Base-by-base conservation (phyloP, 179 eudicot species). In the Beta macrorhiza region DNA sequence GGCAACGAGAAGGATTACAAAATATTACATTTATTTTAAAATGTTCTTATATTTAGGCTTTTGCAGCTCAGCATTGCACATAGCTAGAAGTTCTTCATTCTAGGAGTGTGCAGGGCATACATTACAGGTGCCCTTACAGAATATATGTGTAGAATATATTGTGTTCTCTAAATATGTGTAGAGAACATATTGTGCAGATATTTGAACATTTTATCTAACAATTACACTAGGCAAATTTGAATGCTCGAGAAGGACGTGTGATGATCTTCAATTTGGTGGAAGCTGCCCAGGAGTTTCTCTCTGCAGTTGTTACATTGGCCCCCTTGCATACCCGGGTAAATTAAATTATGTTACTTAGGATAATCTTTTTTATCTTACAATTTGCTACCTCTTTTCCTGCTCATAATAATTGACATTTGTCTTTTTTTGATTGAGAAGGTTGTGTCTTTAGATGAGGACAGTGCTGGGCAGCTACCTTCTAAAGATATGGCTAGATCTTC, bases 271-370 rank as follows among this genome's bases (percentile, higher is more conserved):
- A 94, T 86, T 89, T 97, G 90, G 99, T 94, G 83, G 99, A 97
- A 89, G 98, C 95, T 88, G 99, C 99, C 78, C 99, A 94, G 88
- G 99, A 97, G 81, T 97, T 94, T 89, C 91, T 97, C 83, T 97
- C 99, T 62, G 98, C 95, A 89, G 85, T 97, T 82, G 89, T 87
- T 86, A 92, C 99, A 64, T 81, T 82, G 74, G 82, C 80, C 73
- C 90, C 84, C 80, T 67, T 73, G 56, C 88, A 74, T 78, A 85
- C 81, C 77, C 85, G 80, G 85, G 92, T 94, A 85, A 86, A 82
- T 67, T 74, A 58, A 57, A 37, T 22, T 37, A 47, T 45, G 63
- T 20, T 52, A 51, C 63, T 75, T 4, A 49, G 49, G 58, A 44
- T 71, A 5, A 44, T 32, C 14, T 45, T 82, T 49, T 75, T 6